A percentile compares a stretch with the other conserved stretches of the same genome.
Conservation (phyloP, 2,329 filamentous ascomycete species). For the Pseudocercospora musae region DNA sequence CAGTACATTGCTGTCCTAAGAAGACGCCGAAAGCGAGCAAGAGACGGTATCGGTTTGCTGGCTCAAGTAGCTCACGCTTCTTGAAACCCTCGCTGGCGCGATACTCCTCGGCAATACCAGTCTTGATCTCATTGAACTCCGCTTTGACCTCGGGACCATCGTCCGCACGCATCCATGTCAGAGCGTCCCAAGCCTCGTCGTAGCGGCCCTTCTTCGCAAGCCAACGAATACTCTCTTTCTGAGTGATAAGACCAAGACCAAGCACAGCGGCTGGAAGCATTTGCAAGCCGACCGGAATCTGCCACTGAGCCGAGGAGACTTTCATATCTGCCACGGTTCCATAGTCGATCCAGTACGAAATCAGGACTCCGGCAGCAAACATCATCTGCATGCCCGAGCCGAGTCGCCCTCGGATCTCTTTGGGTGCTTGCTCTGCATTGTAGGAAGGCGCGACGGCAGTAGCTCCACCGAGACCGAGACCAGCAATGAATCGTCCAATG, state of each 20-base stretch:
- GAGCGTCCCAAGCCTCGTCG: slow-evolving; percentile 47
- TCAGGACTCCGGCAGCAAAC: slow-evolving; percentile 49
- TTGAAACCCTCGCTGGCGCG: slow-evolving; percentile 38
- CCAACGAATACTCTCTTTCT: slow-evolving; percentile 53
- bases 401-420: slow-evolving; percentile 48
- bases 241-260: slow-evolving; percentile 48
- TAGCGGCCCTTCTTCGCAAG: slow-evolving; percentile 46
- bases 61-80: slow-evolving; percentile 44
- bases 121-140: slow-evolving; percentile 53
- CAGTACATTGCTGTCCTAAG: slow-evolving; percentile 53
- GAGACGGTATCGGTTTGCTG: slow-evolving; percentile 45
- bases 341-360: slow-evolving; percentile 55
- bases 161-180: slow-evolving; percentile 53
- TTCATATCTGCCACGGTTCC: slow-evolving; percentile 39
- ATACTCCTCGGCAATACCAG: slow-evolving; percentile 47
- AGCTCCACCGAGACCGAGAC: slow-evolving; percentile 49
- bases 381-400: slow-evolving; percentile 53
- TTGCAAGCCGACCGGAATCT: slow-evolving; percentile 55
- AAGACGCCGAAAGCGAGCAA: slow-evolving; percentile 49
- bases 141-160: slow-evolving; percentile 32
- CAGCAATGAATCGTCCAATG: slow-evolving; percentile 47
- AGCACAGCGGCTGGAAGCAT: slow-evolving; percentile 49
- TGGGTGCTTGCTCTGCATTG: slow-evolving; percentile 43
- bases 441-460: slow-evolving; percentile 44
- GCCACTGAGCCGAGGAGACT: slow-evolving; percentile 50